Conservation (phyloP, 208 protist genomes). For the Leptomonas seymouri region DNA sequence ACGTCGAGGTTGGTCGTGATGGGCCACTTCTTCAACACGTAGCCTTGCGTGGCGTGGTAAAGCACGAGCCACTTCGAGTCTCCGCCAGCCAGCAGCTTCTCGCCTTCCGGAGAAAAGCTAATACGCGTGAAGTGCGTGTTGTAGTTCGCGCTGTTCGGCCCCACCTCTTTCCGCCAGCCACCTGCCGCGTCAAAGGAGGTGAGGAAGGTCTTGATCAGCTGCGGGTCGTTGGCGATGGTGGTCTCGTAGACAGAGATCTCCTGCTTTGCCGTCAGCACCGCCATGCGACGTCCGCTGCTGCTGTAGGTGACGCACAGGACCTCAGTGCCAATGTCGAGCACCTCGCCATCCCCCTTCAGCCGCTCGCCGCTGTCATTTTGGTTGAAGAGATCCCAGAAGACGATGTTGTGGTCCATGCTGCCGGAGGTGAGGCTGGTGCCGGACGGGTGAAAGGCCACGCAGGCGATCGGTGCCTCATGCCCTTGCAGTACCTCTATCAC, state of each 20-base stretch:
- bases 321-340: slow-evolving; percentile 80
- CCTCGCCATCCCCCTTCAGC: slow-evolving; percentile 86
- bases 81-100: slow-evolving; percentile 87
- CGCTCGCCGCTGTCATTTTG: slow-evolving; percentile 83
- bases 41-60: slow-evolving; percentile 89
- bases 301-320: slow-evolving; percentile 87
- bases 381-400: slow-evolving; percentile 93
- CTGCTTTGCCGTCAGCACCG: slow-evolving; percentile 83
- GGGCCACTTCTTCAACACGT: slow-evolving; percentile 91
- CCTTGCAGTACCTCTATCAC: slow-evolving; percentile 90
- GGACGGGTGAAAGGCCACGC: slow-evolving; percentile 88
- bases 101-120: slow-evolving; percentile 88
- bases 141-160: slow-evolving; percentile 83
- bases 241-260: slow-evolving; percentile 91
- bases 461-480: slow-evolving; percentile 88
- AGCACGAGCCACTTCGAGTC: slow-evolving; percentile 91
- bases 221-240: slow-evolving; percentile 75
- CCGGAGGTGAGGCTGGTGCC: slow-evolving; percentile 86
- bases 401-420: slow-evolving; percentile 86
- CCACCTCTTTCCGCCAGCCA: slow-evolving; percentile 84
- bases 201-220: slow-evolving; percentile 87
- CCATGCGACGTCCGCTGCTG: slow-evolving; percentile 82
- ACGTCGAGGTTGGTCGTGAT: slow-evolving; percentile 90
- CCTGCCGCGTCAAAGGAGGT: slow-evolving; percentile 84
- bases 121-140: slow-evolving; percentile 85